These are phyloP conservation scores for Eremochloa ophiuroides DNA, from an alignment of 176 grass and related monocot species.

Conservation along the genomic window DNA sequence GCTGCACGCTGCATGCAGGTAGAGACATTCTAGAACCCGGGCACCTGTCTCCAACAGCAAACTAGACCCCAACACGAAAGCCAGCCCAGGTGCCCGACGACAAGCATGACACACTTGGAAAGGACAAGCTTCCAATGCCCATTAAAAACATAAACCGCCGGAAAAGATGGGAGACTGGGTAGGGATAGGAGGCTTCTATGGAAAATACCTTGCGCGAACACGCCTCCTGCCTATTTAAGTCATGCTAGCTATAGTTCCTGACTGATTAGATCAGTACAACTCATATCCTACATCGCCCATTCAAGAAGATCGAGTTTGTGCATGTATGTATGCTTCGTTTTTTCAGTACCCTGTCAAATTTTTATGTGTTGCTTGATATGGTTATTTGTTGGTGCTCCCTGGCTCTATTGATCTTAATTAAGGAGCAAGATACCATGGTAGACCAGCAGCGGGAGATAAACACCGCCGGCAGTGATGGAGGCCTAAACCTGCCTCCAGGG, in stretches of 20 bases:
- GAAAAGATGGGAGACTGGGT: not conserved
- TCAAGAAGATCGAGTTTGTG: no score
- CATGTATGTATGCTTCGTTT: not conserved
- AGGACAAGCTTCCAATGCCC: not conserved
- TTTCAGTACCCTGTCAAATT: no score
- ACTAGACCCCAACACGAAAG: not conserved
- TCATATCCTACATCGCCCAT: no score
- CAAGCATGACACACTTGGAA: not conserved
- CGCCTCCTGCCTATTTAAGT: not conserved
- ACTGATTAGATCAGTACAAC: no score
- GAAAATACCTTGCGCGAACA: not conserved
- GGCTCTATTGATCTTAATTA: not conserved
- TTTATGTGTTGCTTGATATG: not conserved
- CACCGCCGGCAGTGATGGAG: no score
- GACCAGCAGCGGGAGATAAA: not conserved
- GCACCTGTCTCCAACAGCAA: not conserved
- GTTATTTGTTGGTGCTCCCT: not conserved
- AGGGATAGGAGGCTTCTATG: not conserved
- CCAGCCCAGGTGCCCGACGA: not conserved
- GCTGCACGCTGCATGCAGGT: not conserved
- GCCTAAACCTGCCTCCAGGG: constrained; percentile 49
- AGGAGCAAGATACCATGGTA: constrained; percentile 23
- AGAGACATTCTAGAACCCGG: not conserved
- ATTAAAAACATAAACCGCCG: not conserved
- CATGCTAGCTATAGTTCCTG: no score